Percentiles rank a stretch among this genome's conserved stretches.
Conservation (phyloP, 164 flowering plant species). For the Vitis vinifera region DNA sequence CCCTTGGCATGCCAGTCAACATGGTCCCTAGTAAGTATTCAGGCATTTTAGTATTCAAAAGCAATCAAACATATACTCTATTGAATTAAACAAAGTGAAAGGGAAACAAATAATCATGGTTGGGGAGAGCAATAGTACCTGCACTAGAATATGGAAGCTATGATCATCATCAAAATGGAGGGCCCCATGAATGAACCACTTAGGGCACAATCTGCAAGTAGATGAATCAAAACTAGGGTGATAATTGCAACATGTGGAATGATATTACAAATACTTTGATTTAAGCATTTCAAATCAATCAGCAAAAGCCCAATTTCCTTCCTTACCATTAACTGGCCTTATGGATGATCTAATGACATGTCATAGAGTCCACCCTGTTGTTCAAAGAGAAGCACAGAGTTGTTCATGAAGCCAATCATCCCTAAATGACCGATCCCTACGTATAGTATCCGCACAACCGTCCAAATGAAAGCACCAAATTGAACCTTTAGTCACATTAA, state of each 20-base stretch:
- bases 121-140: conserved; percentile 14
- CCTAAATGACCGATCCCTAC: no score
- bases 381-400: conserved; percentile 1
- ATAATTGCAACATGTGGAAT: conserved; percentile 3
- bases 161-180: conserved; percentile 26
- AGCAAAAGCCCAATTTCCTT: background rate
- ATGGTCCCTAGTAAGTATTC: conserved; percentile 79
- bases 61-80: background rate
- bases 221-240: conserved; percentile 19
- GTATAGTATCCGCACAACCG: no score
- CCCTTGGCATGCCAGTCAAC: conserved; percentile 81
- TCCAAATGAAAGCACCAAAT: no score
- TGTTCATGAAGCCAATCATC: no score
- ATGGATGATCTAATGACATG: background rate
- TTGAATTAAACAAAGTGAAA: background rate
- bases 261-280: background rate
- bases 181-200: conserved; percentile 39
- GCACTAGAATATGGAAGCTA: conserved; percentile 26
- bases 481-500: no score
- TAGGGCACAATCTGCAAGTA: conserved; percentile 33
- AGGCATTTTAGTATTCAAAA: no score
- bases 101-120: conserved; percentile 7
- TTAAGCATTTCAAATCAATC: background rate
- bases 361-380: conserved; percentile 1
- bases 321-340: conserved; percentile 5